Evolutionary conservation across 2,329 filamentous ascomycete species (phyloP), one percentile per base, ranked within the genome.

Genomic region (Scedosporium aurantiacum): DNA sequence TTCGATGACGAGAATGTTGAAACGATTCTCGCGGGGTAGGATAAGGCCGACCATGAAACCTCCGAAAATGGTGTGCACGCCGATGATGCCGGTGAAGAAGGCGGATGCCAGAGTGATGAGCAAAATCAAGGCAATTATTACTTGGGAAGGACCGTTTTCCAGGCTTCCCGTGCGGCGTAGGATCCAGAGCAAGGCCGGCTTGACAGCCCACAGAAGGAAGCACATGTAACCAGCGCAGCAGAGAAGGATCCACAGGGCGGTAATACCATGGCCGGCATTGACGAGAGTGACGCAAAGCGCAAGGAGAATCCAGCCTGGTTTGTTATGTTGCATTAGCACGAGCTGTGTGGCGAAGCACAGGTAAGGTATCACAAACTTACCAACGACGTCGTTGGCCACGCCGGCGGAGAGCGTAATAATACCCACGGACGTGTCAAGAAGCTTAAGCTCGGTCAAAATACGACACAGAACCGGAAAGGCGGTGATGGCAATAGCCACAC

Each of bases 11-110:
- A 92, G 92, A 73, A 96, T 94, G 23, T 90, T 89, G 69, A 96
- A 96, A 28, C 91, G 90, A 57, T 89, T 88, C 62, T 96, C 89
- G 69, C 94, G 91, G 0, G 92, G 93, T 66, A 91, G 91, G 62
- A 97, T 94, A 27, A 97, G 73, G 1, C 93, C 93, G 50, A 93
- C 84, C 63, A 97, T 79, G 71, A 97, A 97, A 2, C 88, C 91
- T 50, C 93, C 93, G 68, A 97, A 97, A 70, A 97, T 97, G 61
- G 93, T 84, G 71, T 97, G 93, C 1, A 97, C 86, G 56, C 93
- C 93, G 69, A 97, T 96, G 63, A 94, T 88, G 61, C 87, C 79
- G 0, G 91, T 95, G 70, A 96, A 96, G 78, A 92, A 96, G 4
- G 91, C 82, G 0, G 90, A 94, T 0, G 82, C 79, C 16, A 97